Evolutionary conservation across 1,284 basidiomycete genomes (phyloP).

Genomic region (Phaffia rhodozyma): DNA sequence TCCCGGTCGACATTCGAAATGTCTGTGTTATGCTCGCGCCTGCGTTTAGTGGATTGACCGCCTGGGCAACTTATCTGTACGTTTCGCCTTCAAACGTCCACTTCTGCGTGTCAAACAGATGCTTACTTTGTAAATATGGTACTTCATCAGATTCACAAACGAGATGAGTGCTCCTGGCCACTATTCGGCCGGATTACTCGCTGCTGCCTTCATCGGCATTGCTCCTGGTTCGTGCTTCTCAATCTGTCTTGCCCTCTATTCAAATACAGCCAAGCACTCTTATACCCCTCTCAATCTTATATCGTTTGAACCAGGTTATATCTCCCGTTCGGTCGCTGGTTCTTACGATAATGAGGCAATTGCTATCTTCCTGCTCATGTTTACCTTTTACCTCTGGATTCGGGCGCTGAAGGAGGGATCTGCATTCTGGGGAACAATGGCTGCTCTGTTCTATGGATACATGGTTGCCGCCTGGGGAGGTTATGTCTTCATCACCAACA

Average conservation of each 20-base stretch:
- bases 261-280: not conserved
- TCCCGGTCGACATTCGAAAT: slow-evolving; percentile 95
- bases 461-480: slow-evolving; percentile 99
- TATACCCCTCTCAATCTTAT: not conserved
- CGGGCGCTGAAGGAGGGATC: slow-evolving; percentile 90
- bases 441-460: slow-evolving; percentile 97
- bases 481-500: slow-evolving; percentile 99
- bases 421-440: slow-evolving; percentile 76
- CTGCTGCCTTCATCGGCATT: slow-evolving; percentile 98
- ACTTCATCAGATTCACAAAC: slow-evolving; percentile 61
- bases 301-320: slow-evolving; percentile 49
- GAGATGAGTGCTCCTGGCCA: slow-evolving; percentile 64
- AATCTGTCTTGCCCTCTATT: not conserved
- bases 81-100: slow-evolving; percentile 29
- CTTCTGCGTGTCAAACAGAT: not conserved
- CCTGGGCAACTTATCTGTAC: slow-evolving; percentile 92
- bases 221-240: slow-evolving; percentile 51
- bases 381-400: slow-evolving; percentile 97
- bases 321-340: slow-evolving; percentile 95
- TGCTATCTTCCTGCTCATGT: slow-evolving; percentile 99
- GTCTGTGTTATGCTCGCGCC: slow-evolving; percentile 95
- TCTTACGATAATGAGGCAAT: slow-evolving; percentile 99
- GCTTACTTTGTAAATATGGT: not conserved
- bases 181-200: slow-evolving; percentile 83
- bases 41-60: slow-evolving; percentile 90